These are phyloP conservation scores for Larix kaempferi DNA, from an alignment of 75 land plant genomes.

Conservation along the genomic window DNA sequence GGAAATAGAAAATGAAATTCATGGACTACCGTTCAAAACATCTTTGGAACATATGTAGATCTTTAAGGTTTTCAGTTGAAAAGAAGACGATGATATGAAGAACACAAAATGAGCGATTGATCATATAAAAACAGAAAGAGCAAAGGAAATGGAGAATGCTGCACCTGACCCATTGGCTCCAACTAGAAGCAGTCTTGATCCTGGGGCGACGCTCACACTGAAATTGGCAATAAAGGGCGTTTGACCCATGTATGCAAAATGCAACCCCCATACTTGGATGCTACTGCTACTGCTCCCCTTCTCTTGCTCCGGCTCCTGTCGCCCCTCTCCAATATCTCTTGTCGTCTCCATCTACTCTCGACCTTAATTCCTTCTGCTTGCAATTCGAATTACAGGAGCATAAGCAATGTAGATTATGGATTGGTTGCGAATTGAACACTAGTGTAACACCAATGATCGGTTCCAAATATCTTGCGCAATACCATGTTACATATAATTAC, in stretches of 20 bases:
- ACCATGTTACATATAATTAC: too few species aligned
- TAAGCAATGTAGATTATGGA: too few species aligned
- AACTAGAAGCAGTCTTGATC: conserved; percentile 89
- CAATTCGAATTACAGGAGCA: too few species aligned
- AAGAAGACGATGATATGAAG: not conserved
- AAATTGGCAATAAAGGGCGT: conserved; percentile 70
- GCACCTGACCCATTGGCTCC: conserved; percentile 98
- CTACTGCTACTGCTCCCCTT: conserved; percentile 12
- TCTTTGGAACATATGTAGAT: too few species aligned
- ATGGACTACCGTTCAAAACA: not conserved
- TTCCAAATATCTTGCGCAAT: too few species aligned
- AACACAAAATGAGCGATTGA: not conserved
- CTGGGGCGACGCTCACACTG: conserved; percentile 53
- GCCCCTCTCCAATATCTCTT: not conserved
- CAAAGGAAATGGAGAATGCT: not conserved
- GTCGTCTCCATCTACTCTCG: too few species aligned
- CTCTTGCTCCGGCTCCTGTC: conserved; percentile 5
- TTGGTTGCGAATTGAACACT: too few species aligned
- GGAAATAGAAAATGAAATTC: not conserved
- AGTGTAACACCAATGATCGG: too few species aligned
- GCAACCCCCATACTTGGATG: conserved; percentile 62
- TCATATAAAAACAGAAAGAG: not conserved
- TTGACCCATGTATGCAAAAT: conserved; percentile 72
- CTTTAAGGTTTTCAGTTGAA: not conserved
- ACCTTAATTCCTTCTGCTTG: too few species aligned